phyloP scores from a whole-genome alignment of 805 yeast genomes.

The Wickerhamomyces subpelliculosus region DNA sequence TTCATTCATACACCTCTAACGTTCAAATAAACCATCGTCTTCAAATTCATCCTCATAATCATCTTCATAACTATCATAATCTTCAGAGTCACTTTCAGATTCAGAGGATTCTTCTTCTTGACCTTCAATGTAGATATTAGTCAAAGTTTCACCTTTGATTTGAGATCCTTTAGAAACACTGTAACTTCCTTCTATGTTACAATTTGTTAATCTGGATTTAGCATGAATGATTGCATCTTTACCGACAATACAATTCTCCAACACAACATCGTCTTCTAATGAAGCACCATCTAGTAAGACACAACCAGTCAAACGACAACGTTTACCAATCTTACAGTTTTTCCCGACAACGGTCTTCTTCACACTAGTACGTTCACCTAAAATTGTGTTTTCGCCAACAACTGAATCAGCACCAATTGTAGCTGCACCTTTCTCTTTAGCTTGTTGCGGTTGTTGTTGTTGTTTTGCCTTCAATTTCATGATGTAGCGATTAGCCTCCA shows the following conservation, averaged over 20 bases:
- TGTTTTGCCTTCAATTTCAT: slow-evolving; percentile 56
- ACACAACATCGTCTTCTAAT: slow-evolving; percentile 66
- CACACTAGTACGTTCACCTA: slow-evolving; percentile 81
- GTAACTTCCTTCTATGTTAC: slow-evolving; percentile 80
- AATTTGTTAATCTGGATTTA: slow-evolving; percentile 64
- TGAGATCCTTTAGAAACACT: slow-evolving; percentile 48
- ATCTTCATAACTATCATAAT: slow-evolving; percentile 30
- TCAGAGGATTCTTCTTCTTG: slow-evolving; percentile 17
- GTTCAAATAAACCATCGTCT: slow-evolving; percentile 60
- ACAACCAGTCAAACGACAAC: slow-evolving; percentile 85
- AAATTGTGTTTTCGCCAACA: slow-evolving; percentile 57
- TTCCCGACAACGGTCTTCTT: slow-evolving; percentile 79
- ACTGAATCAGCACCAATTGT: slow-evolving; percentile 83
- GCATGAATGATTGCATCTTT: slow-evolving; percentile 51
- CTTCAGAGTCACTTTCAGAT: slow-evolving; percentile 21
- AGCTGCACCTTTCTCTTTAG: slow-evolving; percentile 52
- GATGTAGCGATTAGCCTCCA: slow-evolving; percentile 82
- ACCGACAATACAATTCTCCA: slow-evolving; percentile 88
- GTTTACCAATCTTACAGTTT: slow-evolving; percentile 70
- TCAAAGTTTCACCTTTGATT: slow-evolving; percentile 54
- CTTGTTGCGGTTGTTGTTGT: slow-evolving; percentile 14
- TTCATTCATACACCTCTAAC: slow-evolving; percentile 3
- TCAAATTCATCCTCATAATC: slow-evolving; percentile 36
- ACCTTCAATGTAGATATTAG: slow-evolving; percentile 25
- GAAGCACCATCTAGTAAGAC: slow-evolving; percentile 64